Percentiles rank a stretch among this genome's conserved stretches.
Conservation (phyloP, 1,139 yeast species). For the Kazachstania sp. region DNA sequence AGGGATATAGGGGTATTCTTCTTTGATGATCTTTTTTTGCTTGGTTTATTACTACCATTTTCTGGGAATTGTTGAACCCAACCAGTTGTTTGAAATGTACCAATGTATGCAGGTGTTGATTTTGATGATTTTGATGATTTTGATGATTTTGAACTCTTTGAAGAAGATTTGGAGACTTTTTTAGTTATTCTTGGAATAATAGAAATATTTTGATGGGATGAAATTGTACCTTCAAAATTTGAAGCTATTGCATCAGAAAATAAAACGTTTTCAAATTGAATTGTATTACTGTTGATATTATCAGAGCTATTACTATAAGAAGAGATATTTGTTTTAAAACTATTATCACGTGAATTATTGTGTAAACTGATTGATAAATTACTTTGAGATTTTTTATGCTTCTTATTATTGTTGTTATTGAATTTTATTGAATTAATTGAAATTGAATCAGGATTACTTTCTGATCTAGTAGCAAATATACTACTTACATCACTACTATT, state of each 20-base stretch:
- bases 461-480: no score
- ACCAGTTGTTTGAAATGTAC: constrained; percentile 1
- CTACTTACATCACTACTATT: no score
- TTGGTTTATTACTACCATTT: neutral
- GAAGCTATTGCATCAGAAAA: neutral
- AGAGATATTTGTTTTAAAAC: no score
- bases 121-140: constrained; percentile 5
- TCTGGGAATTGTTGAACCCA: neutral
- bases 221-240: neutral
- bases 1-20: neutral
- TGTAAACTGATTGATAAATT: no score
- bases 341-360: no score
- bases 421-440: no score
- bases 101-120: constrained; percentile 21
- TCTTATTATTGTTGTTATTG: no score
- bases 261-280: constrained; percentile 1
- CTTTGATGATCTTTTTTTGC: neutral
- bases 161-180: neutral
- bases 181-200: neutral
- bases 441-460: no score
- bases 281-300: neutral
- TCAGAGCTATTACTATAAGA: no score
- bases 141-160: neutral
- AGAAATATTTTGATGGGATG: neutral
- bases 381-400: no score